phyloP scores from a whole-genome alignment of 129 eudicot genomes.

The Pseudognaphalium luteoalbum region DNA sequence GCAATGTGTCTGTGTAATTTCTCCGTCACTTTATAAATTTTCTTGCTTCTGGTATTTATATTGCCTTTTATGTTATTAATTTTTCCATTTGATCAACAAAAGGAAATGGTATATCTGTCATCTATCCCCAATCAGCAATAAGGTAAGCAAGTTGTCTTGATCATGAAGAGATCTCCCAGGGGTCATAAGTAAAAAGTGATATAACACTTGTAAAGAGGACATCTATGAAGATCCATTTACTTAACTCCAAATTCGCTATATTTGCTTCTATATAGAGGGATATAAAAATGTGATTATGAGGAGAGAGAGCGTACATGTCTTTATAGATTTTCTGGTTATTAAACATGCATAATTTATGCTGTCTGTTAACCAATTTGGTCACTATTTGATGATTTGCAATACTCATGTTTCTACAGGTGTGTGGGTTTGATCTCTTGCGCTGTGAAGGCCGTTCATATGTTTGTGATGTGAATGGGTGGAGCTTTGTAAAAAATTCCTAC shows the following conservation, averaged over 20 bases:
- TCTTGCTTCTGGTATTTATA: slow-evolving; percentile 3
- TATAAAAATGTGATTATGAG: no score
- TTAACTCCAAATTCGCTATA: no score
- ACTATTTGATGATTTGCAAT: slow-evolving; percentile 18
- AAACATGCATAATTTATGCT: neutral
- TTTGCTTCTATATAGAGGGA: no score
- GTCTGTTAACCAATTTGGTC: slow-evolving; percentile 17
- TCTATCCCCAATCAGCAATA: neutral
- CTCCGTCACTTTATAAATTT: slow-evolving; percentile 2
- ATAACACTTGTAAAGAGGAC: neutral
- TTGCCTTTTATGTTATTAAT: neutral
- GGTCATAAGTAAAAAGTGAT: neutral
- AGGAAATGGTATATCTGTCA: slow-evolving; percentile 7
- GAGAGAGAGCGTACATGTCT: no score
- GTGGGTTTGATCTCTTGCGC: slow-evolving; percentile 98
- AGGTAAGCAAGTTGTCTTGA: neutral
- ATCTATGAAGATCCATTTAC: no score
- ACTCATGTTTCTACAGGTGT: slow-evolving; percentile 61
- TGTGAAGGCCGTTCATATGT: slow-evolving; percentile 96
- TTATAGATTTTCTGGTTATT: neutral
- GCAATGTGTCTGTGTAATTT: neutral
- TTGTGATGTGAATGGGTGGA: slow-evolving; percentile 98
- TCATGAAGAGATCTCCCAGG: slow-evolving; percentile 5
- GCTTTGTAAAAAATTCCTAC: slow-evolving; percentile 93
- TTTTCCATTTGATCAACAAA: slow-evolving; percentile 6